These are phyloP conservation scores for Zygotorulaspora danielsina DNA, from an alignment of 805 yeast species.

Conservation along the genomic window DNA sequence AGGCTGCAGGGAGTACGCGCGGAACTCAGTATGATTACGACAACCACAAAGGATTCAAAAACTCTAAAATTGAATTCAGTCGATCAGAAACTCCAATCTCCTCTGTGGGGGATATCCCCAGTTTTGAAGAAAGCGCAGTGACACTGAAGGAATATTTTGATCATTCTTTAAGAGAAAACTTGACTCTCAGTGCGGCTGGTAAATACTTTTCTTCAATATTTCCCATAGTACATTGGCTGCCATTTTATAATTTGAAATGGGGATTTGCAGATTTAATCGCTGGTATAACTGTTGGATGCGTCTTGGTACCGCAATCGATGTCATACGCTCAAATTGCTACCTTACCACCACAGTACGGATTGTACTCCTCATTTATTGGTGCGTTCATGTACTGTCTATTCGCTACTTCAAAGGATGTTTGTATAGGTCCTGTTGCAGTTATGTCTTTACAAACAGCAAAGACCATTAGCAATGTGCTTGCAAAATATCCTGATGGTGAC, in stretches of 20 bases:
- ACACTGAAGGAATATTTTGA: constrained; percentile 23
- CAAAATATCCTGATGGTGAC: constrained; percentile 40
- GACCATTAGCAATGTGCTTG: constrained; percentile 62
- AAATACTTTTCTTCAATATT: constrained; percentile 60
- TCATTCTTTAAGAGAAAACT: constrained; percentile 16
- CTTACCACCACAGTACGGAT: constrained; percentile 75
- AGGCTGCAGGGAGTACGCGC: not conserved
- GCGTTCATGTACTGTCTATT: constrained; percentile 83
- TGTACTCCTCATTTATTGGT: constrained; percentile 89
- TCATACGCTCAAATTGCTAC: constrained; percentile 88
- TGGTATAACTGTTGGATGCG: constrained; percentile 90
- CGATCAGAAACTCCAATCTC: constrained; percentile 1
- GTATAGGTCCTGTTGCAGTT: constrained; percentile 96
- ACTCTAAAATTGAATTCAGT: constrained; percentile 11
- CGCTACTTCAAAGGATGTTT: constrained; percentile 93
- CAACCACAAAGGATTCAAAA: constrained; percentile 4
- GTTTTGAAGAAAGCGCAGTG: constrained; percentile 23
- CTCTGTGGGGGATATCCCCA: constrained; percentile 7
- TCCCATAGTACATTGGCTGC: constrained; percentile 81
- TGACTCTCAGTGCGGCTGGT: constrained; percentile 37
- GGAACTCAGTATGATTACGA: not conserved
- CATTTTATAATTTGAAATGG: constrained; percentile 80
- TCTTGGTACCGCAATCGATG: constrained; percentile 93
- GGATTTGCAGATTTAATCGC: constrained; percentile 78
- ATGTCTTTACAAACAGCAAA: constrained; percentile 85